Base-by-base conservation (phyloP, 176 grass and related monocot species). In the Cenchrus americanus region DNA sequence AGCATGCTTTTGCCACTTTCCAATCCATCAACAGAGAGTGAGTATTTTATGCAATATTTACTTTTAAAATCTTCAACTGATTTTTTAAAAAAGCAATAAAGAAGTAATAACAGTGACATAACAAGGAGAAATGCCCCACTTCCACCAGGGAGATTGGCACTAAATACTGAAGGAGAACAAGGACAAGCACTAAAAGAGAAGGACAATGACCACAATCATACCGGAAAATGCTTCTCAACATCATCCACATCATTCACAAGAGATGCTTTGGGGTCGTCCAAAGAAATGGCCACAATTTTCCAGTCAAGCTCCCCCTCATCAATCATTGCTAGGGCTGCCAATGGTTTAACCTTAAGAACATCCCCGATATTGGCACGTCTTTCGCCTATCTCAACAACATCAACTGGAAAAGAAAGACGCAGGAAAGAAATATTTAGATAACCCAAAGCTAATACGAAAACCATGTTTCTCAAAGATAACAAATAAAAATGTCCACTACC, bases 251-350 rank as follows among this genome's bases (percentile, higher is more conserved):
- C 93, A 89, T 99, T 94, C 66, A 99, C 96, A 75, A 99, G 89
- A 81, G 93, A 92, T 85, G 96, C 96, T 96, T 90, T 95, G 17
- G 96, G 93, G 73, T 99, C 96, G 81, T 99, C 91, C 87, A 99
- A 84, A 71, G 96, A 99, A 70, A 99, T 94, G 74, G 91, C 93
- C 83, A 99, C 88, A 32, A 99, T 96, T 80, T 99, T 99, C 96
- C 96, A 98, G 76, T 98, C 96, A 78, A 98, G 93, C 80, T 95
- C 93, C 41, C 96, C 96, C 73, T 98, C 96, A 26, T 99, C 96
- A 81, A 99, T 96, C 96, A 99, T 99, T 37, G 96, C 96, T 78
- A 99, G 90, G 92, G 96, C 91, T 63, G 89, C 96, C 84, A 99
- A 92, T 6, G 96, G 96, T 59, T 99, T 99, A 68, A 99, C 96